Conservation (phyloP, 2,329 filamentous ascomycete species). For the Microthyrium microscopicum region DNA sequence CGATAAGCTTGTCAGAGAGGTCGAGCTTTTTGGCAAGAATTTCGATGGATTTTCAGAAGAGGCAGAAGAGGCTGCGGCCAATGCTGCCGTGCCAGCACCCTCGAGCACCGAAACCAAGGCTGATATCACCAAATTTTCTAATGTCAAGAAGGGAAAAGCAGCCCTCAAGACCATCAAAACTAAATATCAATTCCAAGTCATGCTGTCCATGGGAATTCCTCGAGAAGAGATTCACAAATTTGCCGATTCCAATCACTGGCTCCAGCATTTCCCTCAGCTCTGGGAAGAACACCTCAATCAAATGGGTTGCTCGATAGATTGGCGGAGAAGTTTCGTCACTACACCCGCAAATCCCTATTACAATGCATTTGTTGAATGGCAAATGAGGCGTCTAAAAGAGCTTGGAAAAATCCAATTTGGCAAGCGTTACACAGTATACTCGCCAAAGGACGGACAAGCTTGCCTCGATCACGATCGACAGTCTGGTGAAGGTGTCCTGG, state of each 20-base stretch:
- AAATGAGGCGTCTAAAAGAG: slow-evolving; percentile 84
- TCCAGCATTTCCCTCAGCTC: slow-evolving; percentile 77
- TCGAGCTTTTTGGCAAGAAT: slow-evolving; percentile 72
- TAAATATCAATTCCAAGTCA: slow-evolving; percentile 94
- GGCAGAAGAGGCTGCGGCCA: slow-evolving; percentile 32
- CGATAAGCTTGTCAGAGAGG: slow-evolving; percentile 83
- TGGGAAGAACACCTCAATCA: slow-evolving; percentile 64
- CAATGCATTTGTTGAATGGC: slow-evolving; percentile 89
- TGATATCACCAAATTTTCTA: slow-evolving; percentile 75
- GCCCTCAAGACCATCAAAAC: slow-evolving; percentile 77
- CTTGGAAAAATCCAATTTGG: slow-evolving; percentile 87
- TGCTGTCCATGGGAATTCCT: slow-evolving; percentile 79
- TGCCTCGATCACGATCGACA: slow-evolving; percentile 79
- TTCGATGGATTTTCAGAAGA: slow-evolving; percentile 64
- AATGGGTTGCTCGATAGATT: slow-evolving; percentile 79
- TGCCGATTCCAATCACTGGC: slow-evolving; percentile 80
- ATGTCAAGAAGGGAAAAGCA: slow-evolving; percentile 80
- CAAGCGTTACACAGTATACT: slow-evolving; percentile 86
- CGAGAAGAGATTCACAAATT: slow-evolving; percentile 84
- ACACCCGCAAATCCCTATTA: slow-evolving; percentile 96
- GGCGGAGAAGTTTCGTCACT: slow-evolving; percentile 82
- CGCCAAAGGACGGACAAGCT: slow-evolving; percentile 72
- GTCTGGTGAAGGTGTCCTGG: slow-evolving; percentile 63
- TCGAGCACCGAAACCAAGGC: slow-evolving; percentile 50
- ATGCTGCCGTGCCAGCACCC: slow-evolving; percentile 39